Evolutionary conservation across 2,329 filamentous ascomycete genomes (phyloP).

Genomic region (Colletotrichum limetticola): DNA sequence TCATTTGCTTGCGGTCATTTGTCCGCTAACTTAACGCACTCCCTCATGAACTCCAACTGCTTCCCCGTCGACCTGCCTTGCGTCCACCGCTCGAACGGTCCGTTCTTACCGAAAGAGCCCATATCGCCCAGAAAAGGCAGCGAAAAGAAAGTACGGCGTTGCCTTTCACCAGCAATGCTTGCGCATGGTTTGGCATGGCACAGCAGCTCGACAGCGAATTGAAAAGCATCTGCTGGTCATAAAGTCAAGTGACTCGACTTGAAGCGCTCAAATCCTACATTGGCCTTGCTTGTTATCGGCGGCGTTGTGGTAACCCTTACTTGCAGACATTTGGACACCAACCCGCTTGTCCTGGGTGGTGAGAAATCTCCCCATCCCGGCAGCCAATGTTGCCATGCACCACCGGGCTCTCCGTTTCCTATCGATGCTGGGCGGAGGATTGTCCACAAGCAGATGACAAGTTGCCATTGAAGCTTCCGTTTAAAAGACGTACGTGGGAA

Average conservation of each 20-base stretch:
- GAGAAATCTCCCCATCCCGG: slow-evolving; percentile 24
- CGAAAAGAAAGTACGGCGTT: background rate
- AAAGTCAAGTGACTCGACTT: slow-evolving; percentile 44
- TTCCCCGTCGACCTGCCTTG: slow-evolving; percentile 30
- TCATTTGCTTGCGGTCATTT: slow-evolving; percentile 31
- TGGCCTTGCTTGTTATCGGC: slow-evolving; percentile 39
- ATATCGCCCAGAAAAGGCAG: slow-evolving; percentile 42
- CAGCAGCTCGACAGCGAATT: background rate
- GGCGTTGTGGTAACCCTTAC: slow-evolving; percentile 40
- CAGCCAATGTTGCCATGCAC: slow-evolving; percentile 9
- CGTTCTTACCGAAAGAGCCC: slow-evolving; percentile 53
- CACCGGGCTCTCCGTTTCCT: slow-evolving; percentile 34
- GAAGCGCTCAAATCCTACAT: slow-evolving; percentile 37
- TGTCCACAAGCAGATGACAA: slow-evolving; percentile 11
- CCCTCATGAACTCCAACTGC: slow-evolving; percentile 27
- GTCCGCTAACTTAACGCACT: slow-evolving; percentile 32
- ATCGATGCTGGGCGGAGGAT: slow-evolving; percentile 22
- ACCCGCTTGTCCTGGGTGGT: background rate
- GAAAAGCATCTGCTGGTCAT: slow-evolving; percentile 6
- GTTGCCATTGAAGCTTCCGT: slow-evolving; percentile 32
- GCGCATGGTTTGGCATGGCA: background rate
- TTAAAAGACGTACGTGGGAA: background rate
- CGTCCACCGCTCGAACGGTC: slow-evolving; percentile 51
- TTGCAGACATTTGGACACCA: slow-evolving; percentile 25
- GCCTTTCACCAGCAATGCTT: background rate